Base-by-base conservation (phyloP, 2,329 filamentous ascomycete genomes). In the Xylariales sp. region DNA sequence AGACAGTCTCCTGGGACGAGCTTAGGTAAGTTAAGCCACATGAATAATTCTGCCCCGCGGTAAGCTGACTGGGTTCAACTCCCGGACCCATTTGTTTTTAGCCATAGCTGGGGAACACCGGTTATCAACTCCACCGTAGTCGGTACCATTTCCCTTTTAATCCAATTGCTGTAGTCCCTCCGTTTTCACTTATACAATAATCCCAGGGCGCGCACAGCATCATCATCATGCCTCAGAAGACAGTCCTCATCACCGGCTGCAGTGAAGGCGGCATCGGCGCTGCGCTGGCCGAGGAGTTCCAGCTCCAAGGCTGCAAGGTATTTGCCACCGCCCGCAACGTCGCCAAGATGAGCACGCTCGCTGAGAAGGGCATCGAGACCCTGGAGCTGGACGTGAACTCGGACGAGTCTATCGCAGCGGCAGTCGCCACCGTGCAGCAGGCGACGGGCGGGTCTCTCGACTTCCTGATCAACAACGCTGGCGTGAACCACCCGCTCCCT, bases 341-440 rank as follows among this genome's bases (percentile, higher is more conserved):
- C 7, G 33, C 37, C 20, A 54, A 55, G 33, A 53, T 54, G 53
- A 25, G 29, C 5, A 34, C 45, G 18, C 48, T 60, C 5, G 30
- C 42, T 5, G 44, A 43, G 4, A 38, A 48, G 5, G 53, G 50
- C 15, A 43, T 57, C 40, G 45, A 49, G 12, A 50, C 47, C 4
- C 18, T 60, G 2, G 44, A 44, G 7, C 41, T 62, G 19, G 56
- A 62, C 40, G 57, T 61, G n/a, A 54, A 48, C 2, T 54, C 51
- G n/a, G 44, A 45, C 6, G 32, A 41, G 8, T 54, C 54, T 4
- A 55, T 61, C 19, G 38, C 46, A 2, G 33, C 35, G 20, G 46
- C 45, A 2, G 37, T 41, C 1, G 33, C 46, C 1, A 15, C 33
- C 8, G 50, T 57, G n/a, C 25, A 21, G 24, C 27, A 35, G 13